Percentiles rank a stretch among this genome's conserved stretches.
Conservation (phyloP, 257 asterid species). For the Scutellaria galericulata region DNA sequence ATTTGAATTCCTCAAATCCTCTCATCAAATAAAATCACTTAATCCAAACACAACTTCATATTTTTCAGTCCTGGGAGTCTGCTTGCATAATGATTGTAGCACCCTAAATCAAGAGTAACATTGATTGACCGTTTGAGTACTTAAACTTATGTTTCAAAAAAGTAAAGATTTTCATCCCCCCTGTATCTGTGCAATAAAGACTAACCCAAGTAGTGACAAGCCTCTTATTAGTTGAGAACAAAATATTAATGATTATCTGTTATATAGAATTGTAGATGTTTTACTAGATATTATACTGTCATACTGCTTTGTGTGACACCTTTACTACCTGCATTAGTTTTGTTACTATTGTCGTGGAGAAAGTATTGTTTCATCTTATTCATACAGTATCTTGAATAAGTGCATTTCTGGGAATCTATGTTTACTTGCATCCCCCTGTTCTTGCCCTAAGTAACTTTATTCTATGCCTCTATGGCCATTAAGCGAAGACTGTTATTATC, state of each 20-base stretch:
- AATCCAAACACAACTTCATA: not conserved
- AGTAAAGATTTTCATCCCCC: slow-evolving; percentile 6
- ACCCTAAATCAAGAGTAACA: not conserved
- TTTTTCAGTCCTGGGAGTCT: not conserved
- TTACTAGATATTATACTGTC: not conserved
- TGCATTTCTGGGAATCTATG: slow-evolving; percentile 2
- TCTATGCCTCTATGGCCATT: slow-evolving; percentile 2
- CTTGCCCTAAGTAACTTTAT: slow-evolving; percentile 12
- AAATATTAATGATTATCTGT: not conserved
- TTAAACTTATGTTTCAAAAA: not conserved
- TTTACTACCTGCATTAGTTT: slow-evolving; percentile 18
- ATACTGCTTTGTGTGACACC: slow-evolving; percentile 7
- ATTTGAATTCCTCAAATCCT: not conserved
- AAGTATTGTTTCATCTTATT: slow-evolving; percentile 2
- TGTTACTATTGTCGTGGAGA: not conserved
- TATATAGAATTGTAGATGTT: slow-evolving; percentile 1
- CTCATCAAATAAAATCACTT: not conserved
- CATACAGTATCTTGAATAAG: slow-evolving; percentile 5
- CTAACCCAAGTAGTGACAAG: slow-evolving; percentile 10
- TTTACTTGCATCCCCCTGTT: slow-evolving; percentile 3
- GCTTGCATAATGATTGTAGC: not conserved
- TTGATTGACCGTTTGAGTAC: not conserved
- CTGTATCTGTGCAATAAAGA: not conserved
- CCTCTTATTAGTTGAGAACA: not conserved
- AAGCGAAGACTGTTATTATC: slow-evolving; percentile 27